A percentile compares a stretch with the other conserved stretches of the same genome.
These are phyloP conservation scores for Colletotrichum sp. DNA, from an alignment of 2,329 filamentous ascomycete genomes.

Conservation along the genomic window DNA sequence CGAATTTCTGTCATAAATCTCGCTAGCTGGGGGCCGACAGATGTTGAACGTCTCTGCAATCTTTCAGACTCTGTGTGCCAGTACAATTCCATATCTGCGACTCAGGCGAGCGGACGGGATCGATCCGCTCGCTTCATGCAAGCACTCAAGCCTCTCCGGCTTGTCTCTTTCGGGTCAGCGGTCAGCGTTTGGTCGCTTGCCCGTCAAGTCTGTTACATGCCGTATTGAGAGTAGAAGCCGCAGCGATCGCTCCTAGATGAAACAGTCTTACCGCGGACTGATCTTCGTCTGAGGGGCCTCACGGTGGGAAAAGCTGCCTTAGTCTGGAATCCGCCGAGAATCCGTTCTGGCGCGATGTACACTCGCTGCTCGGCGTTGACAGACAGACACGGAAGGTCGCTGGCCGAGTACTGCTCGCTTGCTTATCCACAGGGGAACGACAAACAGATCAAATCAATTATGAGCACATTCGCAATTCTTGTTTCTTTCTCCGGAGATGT, in stretches of 20 bases:
- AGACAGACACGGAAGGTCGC: slow-evolving; percentile 18
- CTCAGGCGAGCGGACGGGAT: slow-evolving; percentile 15
- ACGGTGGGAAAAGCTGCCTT: not conserved
- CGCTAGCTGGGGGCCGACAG: not conserved
- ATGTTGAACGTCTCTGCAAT: not conserved
- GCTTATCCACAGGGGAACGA: not conserved
- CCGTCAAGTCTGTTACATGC: slow-evolving; percentile 8
- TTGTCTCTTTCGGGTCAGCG: slow-evolving; percentile 9
- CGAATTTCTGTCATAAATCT: not conserved
- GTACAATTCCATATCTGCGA: not conserved
- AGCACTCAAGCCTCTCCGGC: slow-evolving; percentile 13
- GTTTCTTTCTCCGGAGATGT: not conserved
- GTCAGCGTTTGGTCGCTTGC: slow-evolving; percentile 5
- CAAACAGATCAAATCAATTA: not conserved
- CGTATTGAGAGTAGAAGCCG: slow-evolving; percentile 17
- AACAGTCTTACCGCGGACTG: slow-evolving; percentile 21
- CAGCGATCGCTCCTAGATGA: slow-evolving; percentile 16
- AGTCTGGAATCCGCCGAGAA: slow-evolving; percentile 3
- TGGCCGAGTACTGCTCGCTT: not conserved
- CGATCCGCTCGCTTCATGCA: slow-evolving; percentile 19
- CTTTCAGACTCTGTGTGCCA: not conserved
- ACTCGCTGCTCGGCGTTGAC: slow-evolving; percentile 3
- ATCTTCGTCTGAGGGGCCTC: slow-evolving; percentile 15
- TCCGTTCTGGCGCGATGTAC: not conserved
- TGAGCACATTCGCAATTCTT: not conserved